Conservation (phyloP, 116 monocot species). For the Dioscorea cayenensis region DNA sequence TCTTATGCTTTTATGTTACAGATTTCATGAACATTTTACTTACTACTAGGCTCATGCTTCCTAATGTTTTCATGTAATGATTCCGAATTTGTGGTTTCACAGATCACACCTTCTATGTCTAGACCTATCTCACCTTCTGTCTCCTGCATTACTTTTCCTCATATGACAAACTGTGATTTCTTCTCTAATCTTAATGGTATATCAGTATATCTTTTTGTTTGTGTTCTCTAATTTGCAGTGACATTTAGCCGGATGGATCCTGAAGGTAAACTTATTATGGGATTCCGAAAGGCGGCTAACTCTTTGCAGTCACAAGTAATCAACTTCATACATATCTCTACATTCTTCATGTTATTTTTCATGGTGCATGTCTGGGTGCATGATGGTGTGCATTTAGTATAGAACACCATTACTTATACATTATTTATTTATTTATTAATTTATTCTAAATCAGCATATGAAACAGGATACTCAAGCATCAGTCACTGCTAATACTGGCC, state of each 20-base stretch:
- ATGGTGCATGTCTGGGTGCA: too few species aligned
- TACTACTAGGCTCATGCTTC: too few species aligned
- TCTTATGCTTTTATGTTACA: too few species aligned
- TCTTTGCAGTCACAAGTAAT: constrained; percentile 60
- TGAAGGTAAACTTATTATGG: constrained; percentile 91
- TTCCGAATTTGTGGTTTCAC: too few species aligned
- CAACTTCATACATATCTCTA: not conserved
- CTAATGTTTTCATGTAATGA: too few species aligned
- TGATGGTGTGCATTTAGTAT: not conserved
- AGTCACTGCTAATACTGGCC: constrained; percentile 67
- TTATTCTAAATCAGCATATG: constrained; percentile 6
- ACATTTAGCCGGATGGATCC: constrained; percentile 97
- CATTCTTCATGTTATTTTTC: too few species aligned
- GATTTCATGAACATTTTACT: too few species aligned
- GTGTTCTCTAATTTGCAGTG: constrained; percentile 34
- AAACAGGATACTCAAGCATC: constrained; percentile 87
- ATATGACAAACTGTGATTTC: too few species aligned
- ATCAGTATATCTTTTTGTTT: not conserved
- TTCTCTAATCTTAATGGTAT: too few species aligned
- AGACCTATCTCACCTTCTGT: too few species aligned
- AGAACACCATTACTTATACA: not conserved
- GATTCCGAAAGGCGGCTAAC: constrained; percentile 83
- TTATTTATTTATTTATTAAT: not conserved
- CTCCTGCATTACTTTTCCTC: too few species aligned
- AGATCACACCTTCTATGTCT: too few species aligned